Base-by-base conservation (phyloP, 345 rosid species). In the Hibiscus mutabilis region DNA sequence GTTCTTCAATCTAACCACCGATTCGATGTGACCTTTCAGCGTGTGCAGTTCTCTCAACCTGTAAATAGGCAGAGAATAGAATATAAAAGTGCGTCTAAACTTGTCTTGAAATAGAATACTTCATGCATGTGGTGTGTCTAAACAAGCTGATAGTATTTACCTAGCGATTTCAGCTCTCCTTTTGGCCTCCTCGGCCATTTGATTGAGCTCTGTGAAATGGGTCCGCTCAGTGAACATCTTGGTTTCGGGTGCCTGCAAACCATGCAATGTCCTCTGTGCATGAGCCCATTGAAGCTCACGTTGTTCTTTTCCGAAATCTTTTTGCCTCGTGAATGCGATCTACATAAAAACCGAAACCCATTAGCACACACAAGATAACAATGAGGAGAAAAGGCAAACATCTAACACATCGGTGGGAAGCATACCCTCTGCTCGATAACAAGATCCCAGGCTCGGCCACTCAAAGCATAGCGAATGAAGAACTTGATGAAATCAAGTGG, bases 231-330 rank as follows among this genome's bases (percentile, higher is more conserved):
- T 82, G 77, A 94, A 94, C 99, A 91, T 90, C 78, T 89, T 95
- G 67, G 94, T 83, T 81, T 95, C 97, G 2, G 99, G 97, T 73
- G 93, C 85, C 73, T 90, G 93, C 84, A 95, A 75, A 22, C 99
- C 99, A 76, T 92, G 99, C 77, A 95, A 76, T 6, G 99, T 92
- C 82, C 99, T 90, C 73, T 95, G 99, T 0, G 98, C 99, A 65
- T 92, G 98, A 7, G 99, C 99, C 99, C 98, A 95, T 56, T 95
- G 93, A 61, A 95, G 98, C 86, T 95, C 98, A 3, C 99, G 91
- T 73, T 95, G 97, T 67, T 95, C 99, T 85, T 89, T 95, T n/a
- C 97, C 98, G n/a, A 95, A 95, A 75, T 92, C 99, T 62, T 95
- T 95, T 82, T 95, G 90, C 84, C 94, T 92, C 22, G 99, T 92